Percentiles rank a stretch among this genome's conserved stretches.
Conservation (phyloP, 139 green algal genomes). For the Chlamydomonas sp. region DNA sequence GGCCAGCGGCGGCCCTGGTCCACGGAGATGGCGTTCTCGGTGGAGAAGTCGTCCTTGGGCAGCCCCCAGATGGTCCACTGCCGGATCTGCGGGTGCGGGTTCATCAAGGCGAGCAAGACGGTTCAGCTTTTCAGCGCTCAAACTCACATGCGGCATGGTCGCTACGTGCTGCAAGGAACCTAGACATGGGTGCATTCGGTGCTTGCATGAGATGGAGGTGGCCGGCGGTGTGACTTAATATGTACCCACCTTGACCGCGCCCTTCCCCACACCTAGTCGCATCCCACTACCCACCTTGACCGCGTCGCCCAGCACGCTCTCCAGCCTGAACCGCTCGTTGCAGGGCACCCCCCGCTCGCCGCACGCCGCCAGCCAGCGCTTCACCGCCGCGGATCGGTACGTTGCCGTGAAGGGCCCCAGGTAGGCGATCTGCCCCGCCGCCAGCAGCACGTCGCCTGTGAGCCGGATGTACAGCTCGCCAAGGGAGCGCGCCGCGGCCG, state of each 20-base stretch:
- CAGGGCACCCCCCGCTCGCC: slow-evolving; percentile 56
- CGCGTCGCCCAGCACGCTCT: slow-evolving; percentile 70
- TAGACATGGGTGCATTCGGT: no score
- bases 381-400: slow-evolving; percentile 69
- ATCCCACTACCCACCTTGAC: slow-evolving; percentile 52
- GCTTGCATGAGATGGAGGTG: no score
- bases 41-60: slow-evolving; percentile 85
- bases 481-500: slow-evolving; percentile 62
- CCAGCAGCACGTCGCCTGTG: slow-evolving; percentile 83
- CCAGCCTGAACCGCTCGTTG: slow-evolving; percentile 73
- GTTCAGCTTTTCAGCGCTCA: background rate
- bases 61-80: slow-evolving; percentile 88
- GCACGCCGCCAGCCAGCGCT: slow-evolving; percentile 59
- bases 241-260: slow-evolving; percentile 53
- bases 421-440: slow-evolving; percentile 79
- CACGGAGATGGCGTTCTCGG: slow-evolving; percentile 87
- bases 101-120: background rate
- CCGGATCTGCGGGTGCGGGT: slow-evolving; percentile 48
- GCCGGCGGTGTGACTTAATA: no score
- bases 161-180: no score
- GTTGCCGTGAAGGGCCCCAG: slow-evolving; percentile 80
- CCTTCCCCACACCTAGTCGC: background rate
- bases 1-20: slow-evolving; percentile 80
- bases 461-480: slow-evolving; percentile 74
- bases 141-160: no score